Conservation (phyloP, 2,329 filamentous ascomycete genomes). For the Calonectria henricotiae region DNA sequence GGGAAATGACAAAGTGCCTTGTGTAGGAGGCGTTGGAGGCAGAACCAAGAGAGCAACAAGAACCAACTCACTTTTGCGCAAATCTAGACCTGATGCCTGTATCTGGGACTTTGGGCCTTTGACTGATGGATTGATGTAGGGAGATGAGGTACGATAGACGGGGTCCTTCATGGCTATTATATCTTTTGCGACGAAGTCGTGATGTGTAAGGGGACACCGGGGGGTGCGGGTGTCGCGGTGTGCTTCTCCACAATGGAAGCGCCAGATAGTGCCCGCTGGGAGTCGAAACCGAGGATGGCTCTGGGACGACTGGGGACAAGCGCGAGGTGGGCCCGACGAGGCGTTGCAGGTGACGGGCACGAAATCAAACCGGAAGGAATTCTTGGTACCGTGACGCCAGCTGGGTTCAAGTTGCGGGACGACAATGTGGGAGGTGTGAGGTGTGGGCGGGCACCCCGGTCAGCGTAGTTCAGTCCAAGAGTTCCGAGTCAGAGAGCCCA, state of each 20-base stretch:
- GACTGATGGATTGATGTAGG: slow-evolving; percentile 59
- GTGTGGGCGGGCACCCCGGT: slow-evolving; percentile 38
- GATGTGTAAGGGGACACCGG: slow-evolving; percentile 47
- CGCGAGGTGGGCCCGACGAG: slow-evolving; percentile 52
- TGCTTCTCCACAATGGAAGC: slow-evolving; percentile 49
- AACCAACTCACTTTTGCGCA: slow-evolving; percentile 62
- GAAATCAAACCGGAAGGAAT: slow-evolving; percentile 58
- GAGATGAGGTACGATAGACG: slow-evolving; percentile 59
- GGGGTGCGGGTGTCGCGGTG: slow-evolving; percentile 49
- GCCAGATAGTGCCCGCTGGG: slow-evolving; percentile 52
- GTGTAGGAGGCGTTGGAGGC: slow-evolving; percentile 34
- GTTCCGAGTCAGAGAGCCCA: slow-evolving; percentile 27
- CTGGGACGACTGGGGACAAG: slow-evolving; percentile 48
- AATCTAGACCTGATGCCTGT: slow-evolving; percentile 58
- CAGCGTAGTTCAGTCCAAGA: slow-evolving; percentile 30
- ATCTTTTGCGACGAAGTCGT: slow-evolving; percentile 52
- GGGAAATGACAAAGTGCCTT: background rate
- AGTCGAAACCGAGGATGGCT: slow-evolving; percentile 53
- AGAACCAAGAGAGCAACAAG: slow-evolving; percentile 31
- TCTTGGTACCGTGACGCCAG: slow-evolving; percentile 50
- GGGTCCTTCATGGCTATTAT: slow-evolving; percentile 64
- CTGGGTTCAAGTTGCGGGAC: slow-evolving; percentile 31
- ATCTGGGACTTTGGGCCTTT: slow-evolving; percentile 61
- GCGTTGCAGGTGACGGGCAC: slow-evolving; percentile 55
- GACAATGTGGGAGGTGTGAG: slow-evolving; percentile 30